These are phyloP conservation scores for Cotoneaster glaucophyllus DNA, from an alignment of 306 rosid genomes.

Conservation along the genomic window DNA sequence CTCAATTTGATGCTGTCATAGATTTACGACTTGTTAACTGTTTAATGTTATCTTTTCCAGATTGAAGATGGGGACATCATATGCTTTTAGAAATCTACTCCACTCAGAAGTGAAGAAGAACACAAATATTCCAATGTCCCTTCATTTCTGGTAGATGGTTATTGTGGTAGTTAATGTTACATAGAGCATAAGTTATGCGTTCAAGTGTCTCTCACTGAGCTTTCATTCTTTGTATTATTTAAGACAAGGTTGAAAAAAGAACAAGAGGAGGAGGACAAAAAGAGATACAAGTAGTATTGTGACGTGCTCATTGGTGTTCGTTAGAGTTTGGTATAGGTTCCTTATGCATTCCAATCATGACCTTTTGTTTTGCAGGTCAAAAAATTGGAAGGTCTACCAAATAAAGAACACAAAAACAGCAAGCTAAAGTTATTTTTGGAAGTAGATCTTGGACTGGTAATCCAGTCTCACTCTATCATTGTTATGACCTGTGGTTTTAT, in stretches of 20 bases:
- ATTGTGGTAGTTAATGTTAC: no score
- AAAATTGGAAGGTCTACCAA: slow-evolving; percentile 56
- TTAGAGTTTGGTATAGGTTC: no score
- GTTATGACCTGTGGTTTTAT: slow-evolving; percentile 6
- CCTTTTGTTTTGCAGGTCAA: slow-evolving; percentile 49
- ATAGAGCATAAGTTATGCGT: no score
- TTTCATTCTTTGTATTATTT: no score
- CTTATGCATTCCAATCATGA: not conserved
- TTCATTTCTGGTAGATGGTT: slow-evolving; percentile 35
- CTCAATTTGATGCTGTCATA: not conserved
- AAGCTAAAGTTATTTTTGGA: slow-evolving; percentile 78
- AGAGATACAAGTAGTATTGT: no score
- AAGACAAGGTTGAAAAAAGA: no score
- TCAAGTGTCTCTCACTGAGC: no score
- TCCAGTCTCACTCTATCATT: not conserved
- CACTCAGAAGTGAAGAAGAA: slow-evolving; percentile 25
- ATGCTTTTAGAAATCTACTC: slow-evolving; percentile 67
- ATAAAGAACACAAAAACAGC: slow-evolving; percentile 44
- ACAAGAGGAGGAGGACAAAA: no score
- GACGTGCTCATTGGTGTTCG: no score
- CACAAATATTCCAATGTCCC: slow-evolving; percentile 66
- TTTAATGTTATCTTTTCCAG: slow-evolving; percentile 32
- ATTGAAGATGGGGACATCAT: slow-evolving; percentile 91
- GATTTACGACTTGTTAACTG: not conserved
- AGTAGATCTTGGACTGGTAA: slow-evolving; percentile 64